phyloP scores from a whole-genome alignment of 768 basidiomycete species.

The Tremella fuciformis region DNA sequence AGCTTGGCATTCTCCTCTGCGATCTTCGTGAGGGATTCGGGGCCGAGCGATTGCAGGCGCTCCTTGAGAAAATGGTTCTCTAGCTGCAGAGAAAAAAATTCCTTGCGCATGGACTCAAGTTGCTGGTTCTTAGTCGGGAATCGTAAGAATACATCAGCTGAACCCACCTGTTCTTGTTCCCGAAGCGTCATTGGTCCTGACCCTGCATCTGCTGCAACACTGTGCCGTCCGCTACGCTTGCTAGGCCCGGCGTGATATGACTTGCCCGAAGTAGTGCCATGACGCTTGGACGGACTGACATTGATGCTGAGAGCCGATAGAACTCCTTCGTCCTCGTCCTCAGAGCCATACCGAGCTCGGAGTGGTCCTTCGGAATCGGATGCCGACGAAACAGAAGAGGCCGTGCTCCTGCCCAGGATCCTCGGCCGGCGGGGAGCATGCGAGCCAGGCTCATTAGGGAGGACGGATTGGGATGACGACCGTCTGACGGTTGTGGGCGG shows the following conservation, averaged over 20 bases:
- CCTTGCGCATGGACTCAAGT: constrained; percentile 91
- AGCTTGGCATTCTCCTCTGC: constrained; percentile 89
- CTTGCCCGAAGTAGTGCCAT: constrained; percentile 3
- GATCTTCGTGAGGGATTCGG: constrained; percentile 86
- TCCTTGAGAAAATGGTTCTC: constrained; percentile 95
- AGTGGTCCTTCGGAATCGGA: constrained; percentile 23
- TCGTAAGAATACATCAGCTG: background rate
- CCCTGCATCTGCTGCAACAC: constrained; percentile 31
- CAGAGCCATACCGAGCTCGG: constrained; percentile 30
- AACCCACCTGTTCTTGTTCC: constrained; percentile 89
- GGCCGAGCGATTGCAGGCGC: constrained; percentile 79
- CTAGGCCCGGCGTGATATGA: constrained; percentile 29
- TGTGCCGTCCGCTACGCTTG: constrained; percentile 42
- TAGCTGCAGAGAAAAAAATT: constrained; percentile 94
- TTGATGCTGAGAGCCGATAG: constrained; percentile 25
- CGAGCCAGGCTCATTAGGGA: constrained; percentile 27
- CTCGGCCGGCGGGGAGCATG: constrained; percentile 33
- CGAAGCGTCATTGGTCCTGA: constrained; percentile 66
- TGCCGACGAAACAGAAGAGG: constrained; percentile 23
- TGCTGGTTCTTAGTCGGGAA: constrained; percentile 58
- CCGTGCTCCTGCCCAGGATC: constrained; percentile 23
- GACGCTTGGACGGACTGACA: constrained; percentile 16
- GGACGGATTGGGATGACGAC: constrained; percentile 34
- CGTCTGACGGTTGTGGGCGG: constrained; percentile 37
- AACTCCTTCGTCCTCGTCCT: constrained; percentile 29